phyloP scores from a whole-genome alignment of 495 filamentous ascomycete genomes.

The Tuber melanosporum region DNA sequence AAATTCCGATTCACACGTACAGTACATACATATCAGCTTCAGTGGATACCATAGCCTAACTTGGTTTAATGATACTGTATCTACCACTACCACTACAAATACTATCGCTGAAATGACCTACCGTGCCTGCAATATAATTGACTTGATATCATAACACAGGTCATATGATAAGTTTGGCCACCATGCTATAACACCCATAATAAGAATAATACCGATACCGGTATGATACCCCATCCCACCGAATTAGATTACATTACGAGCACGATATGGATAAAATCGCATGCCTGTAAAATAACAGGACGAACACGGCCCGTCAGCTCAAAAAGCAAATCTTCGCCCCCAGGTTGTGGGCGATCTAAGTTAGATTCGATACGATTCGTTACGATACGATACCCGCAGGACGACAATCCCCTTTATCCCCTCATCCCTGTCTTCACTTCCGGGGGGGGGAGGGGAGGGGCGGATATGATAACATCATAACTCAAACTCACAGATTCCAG shows the following conservation, averaged over 20 bases:
- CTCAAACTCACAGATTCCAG: not conserved
- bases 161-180: not conserved
- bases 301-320: not conserved
- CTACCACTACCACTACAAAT: not conserved
- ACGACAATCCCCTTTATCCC: not conserved
- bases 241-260: not conserved
- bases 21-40: not conserved
- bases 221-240: not conserved
- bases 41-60: not conserved
- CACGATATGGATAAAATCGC: not conserved
- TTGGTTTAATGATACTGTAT: not conserved
- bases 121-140: not conserved
- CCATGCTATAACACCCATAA: not conserved
- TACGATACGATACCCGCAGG: slow-evolving; percentile 1
- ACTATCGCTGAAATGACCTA: not conserved
- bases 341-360: not conserved
- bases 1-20: not conserved
- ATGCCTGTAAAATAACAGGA: not conserved
- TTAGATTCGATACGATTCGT: slow-evolving; percentile 2
- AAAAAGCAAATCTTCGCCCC: not conserved
- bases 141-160: not conserved
- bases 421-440: not conserved
- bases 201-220: not conserved
- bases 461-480: not conserved
- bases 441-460: not conserved